Percentiles rank a stretch among this genome's conserved stretches.
Conservation (phyloP, 805 yeast species). For the Huiozyma sinensis region DNA sequence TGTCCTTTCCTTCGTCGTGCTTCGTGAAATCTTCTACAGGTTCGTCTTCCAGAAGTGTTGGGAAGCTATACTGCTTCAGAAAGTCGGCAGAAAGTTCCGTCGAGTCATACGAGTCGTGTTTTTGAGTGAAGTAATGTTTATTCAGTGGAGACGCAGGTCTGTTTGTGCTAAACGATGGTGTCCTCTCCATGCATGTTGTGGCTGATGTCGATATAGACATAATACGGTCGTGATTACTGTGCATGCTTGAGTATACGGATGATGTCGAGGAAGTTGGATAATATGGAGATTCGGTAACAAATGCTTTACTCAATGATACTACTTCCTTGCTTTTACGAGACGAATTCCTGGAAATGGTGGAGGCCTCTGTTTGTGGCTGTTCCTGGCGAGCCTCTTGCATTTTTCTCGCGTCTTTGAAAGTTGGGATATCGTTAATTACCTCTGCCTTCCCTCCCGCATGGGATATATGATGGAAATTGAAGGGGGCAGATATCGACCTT, state of each 20-base stretch:
- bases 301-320: conserved; percentile 3
- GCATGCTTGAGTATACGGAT: conserved; percentile 8
- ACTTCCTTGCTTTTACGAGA: background rate
- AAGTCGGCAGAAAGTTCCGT: conserved; percentile 17
- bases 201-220: conserved; percentile 26
- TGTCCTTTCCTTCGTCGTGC: background rate
- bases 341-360: background rate
- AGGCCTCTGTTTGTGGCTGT: background rate
- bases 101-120: background rate
- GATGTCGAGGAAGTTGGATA: conserved; percentile 4
- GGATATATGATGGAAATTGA: conserved; percentile 31
- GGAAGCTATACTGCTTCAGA: conserved; percentile 19
- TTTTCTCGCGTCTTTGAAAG: conserved; percentile 3
- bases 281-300: conserved; percentile 2
- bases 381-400: background rate
- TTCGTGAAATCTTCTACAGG: conserved; percentile 6
- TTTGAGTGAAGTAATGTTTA: background rate
- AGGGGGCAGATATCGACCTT: conserved; percentile 29
- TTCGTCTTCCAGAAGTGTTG: conserved; percentile 21
- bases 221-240: conserved; percentile 13
- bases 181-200: conserved; percentile 9
- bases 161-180: conserved; percentile 4
- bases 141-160: background rate
- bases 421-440: background rate
- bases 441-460: conserved; percentile 27